Evolutionary conservation across 139 green algal species (phyloP).

Genomic region (Chlamydomonas sp.): DNA sequence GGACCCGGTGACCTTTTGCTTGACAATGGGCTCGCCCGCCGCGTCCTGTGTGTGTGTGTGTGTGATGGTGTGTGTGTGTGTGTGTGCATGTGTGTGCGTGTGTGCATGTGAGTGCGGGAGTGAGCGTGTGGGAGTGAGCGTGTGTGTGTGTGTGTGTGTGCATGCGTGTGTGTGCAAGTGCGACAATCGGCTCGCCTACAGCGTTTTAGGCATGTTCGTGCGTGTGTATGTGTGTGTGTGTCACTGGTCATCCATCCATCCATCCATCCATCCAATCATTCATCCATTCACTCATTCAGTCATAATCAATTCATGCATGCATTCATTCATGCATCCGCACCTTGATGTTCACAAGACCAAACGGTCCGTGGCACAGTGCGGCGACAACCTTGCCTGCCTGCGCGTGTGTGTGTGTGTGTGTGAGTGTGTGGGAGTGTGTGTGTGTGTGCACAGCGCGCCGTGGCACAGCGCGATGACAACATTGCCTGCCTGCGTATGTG

Average conservation of each 20-base stretch:
- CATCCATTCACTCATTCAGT: conserved; percentile 1
- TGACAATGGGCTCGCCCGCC: conserved; percentile 4
- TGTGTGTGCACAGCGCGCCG: not conserved
- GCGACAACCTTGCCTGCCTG: conserved; percentile 14
- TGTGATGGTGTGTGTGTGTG: not conserved
- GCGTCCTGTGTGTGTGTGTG: not conserved
- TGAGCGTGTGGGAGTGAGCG: not conserved
- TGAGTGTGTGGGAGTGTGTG: not conserved
- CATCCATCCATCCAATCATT: not conserved
- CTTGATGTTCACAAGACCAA: conserved; percentile 11
- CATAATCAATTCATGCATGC: not conserved
- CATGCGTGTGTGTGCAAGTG: not conserved
- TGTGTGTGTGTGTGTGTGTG: not conserved
- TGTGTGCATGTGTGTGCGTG: not conserved
- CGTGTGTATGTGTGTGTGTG: not conserved
- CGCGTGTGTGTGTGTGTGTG: not conserved
- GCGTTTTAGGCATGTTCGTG: too few species aligned
- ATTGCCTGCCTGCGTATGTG: too few species aligned
- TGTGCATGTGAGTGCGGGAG: not conserved
- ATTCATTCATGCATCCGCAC: not conserved
- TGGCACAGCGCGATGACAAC: not conserved
- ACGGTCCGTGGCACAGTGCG: conserved; percentile 15
- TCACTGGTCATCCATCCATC: not conserved
- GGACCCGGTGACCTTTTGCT: not conserved
- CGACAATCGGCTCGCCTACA: too few species aligned